phyloP scores from a whole-genome alignment of 2,329 filamentous ascomycete genomes.

The Plenodomus lindquistii region DNA sequence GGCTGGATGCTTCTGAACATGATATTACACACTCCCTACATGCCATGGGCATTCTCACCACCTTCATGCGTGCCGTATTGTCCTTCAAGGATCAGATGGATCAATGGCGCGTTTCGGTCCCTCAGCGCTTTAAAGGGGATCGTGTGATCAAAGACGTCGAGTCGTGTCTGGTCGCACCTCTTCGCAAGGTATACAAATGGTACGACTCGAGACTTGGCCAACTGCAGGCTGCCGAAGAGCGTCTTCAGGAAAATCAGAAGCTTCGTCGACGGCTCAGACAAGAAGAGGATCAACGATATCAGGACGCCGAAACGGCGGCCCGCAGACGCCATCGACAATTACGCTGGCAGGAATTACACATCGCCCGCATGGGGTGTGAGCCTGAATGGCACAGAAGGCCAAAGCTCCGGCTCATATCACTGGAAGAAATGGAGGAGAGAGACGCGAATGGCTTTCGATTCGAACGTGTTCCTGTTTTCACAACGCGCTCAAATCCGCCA shows the following conservation, averaged over 20 bases:
- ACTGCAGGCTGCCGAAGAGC: slow-evolving; percentile 10
- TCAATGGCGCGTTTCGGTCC: slow-evolving; percentile 23
- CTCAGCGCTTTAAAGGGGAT: slow-evolving; percentile 18
- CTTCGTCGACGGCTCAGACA: slow-evolving; percentile 10
- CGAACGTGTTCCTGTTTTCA: slow-evolving; percentile 46
- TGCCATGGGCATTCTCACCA: slow-evolving; percentile 20
- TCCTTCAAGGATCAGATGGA: slow-evolving; percentile 29
- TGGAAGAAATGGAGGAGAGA: slow-evolving; percentile 25
- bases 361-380: slow-evolving; percentile 31
- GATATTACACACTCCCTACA: slow-evolving; percentile 10
- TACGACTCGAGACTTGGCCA: slow-evolving; percentile 6
- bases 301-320: slow-evolving; percentile 1
- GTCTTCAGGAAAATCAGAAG: slow-evolving; percentile 5
- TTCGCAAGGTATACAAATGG: slow-evolving; percentile 16
- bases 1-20: slow-evolving; percentile 9
- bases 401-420: slow-evolving; percentile 12
- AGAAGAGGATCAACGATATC: slow-evolving; percentile 5
- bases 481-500: slow-evolving; percentile 31
- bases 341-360: slow-evolving; percentile 38
- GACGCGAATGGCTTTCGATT: slow-evolving; percentile 48
- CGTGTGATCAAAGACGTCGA: slow-evolving; percentile 29
- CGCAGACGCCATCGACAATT: slow-evolving; percentile 10
- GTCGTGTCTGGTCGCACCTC: slow-evolving; percentile 27
- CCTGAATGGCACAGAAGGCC: slow-evolving; percentile 14
- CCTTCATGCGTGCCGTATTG: slow-evolving; percentile 21